phyloP scores from a whole-genome alignment of 768 basidiomycete species.

The Asterophora lycoperdoides region DNA sequence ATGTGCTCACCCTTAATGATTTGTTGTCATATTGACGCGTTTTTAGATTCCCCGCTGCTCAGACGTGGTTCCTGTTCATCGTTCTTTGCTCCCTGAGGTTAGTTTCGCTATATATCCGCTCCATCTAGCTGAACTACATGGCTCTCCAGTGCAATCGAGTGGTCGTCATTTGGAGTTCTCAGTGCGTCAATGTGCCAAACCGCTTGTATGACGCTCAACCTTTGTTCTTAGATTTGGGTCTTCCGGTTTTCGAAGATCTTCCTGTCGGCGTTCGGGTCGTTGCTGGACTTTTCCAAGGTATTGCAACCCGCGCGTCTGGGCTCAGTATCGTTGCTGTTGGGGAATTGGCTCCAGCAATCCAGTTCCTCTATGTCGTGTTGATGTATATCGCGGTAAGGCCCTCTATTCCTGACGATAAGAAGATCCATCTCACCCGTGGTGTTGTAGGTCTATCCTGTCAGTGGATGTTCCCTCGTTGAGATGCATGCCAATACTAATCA shows the following conservation, averaged over 20 bases:
- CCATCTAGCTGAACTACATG: neutral
- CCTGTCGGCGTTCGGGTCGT: slow-evolving; percentile 36
- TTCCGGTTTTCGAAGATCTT: slow-evolving; percentile 35
- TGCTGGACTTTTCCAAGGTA: slow-evolving; percentile 49
- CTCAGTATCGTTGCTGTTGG: slow-evolving; percentile 45
- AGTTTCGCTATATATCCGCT: slow-evolving; percentile 7
- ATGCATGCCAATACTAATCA: neutral
- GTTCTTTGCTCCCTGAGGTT: slow-evolving; percentile 55
- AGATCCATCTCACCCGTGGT: neutral
- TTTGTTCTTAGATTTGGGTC: slow-evolving; percentile 32
- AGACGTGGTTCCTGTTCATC: slow-evolving; percentile 68
- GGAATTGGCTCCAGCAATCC: slow-evolving; percentile 61
- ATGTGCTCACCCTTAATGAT: slow-evolving; percentile 8
- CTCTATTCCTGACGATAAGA: neutral
- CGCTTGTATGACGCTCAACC: neutral
- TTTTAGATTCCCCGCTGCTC: slow-evolving; percentile 61
- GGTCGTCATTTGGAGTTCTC: slow-evolving; percentile 65
- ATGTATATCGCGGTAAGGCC: slow-evolving; percentile 61
- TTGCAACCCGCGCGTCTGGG: slow-evolving; percentile 50
- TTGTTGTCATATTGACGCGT: neutral
- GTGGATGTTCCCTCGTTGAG: slow-evolving; percentile 4
- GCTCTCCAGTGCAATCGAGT: slow-evolving; percentile 51
- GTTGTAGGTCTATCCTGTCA: slow-evolving; percentile 39
- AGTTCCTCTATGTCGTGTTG: slow-evolving; percentile 77
- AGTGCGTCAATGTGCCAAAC: slow-evolving; percentile 25